Evolutionary conservation across 2,329 filamentous ascomycete genomes (phyloP), one percentile per base, ranked within the genome.

Genomic region (Parafenestella ontariensis): DNA sequence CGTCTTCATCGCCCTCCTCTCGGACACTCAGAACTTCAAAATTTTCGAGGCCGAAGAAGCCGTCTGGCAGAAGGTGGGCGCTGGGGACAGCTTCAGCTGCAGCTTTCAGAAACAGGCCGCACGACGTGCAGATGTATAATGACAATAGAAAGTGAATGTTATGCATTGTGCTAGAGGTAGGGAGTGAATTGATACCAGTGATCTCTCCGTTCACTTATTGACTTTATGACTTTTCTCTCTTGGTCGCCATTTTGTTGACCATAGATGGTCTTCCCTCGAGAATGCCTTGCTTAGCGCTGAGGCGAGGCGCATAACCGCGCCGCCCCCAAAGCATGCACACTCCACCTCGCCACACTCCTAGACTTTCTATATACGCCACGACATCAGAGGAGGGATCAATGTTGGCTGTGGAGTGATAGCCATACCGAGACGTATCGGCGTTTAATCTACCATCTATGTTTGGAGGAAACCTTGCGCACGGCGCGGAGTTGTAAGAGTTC

Each of bases 1-100:
- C 41, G 18, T 50, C 34, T 36, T 55, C 52, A 24, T 55, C 46
- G 18, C 34, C 41, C 20, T 42, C 46, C n/a, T 50, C 26, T 11
- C 24, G 46, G 15, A 42, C 36, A 34, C 43, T 52, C 15, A 52
- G 13, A n/a, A 52, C 37, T 47, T 52, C 49, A 28, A 29, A 47
- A 42, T 46, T 17, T 2, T 37, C 17, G 43, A 46, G 23, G 23
- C 36, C 23, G 20, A 41, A 31, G 3, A 52, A 41, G 11, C 28
- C 41, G 10, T 44, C 26, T 11, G 37, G 28, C 5, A 43, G n/a
- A n/a, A 49, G 17, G 5, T 50, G 28, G 13, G 21, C 18, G 23
- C 15, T 44, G 37, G 26, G 15, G 23, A 36, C 5, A 17, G 26
- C 26, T 13, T 36, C 47, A 10, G 37, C 13, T 2, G 47, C 23